Conservation (phyloP, 1,284 basidiomycete genomes). For the Cutaneotrichosporon sp. region DNA sequence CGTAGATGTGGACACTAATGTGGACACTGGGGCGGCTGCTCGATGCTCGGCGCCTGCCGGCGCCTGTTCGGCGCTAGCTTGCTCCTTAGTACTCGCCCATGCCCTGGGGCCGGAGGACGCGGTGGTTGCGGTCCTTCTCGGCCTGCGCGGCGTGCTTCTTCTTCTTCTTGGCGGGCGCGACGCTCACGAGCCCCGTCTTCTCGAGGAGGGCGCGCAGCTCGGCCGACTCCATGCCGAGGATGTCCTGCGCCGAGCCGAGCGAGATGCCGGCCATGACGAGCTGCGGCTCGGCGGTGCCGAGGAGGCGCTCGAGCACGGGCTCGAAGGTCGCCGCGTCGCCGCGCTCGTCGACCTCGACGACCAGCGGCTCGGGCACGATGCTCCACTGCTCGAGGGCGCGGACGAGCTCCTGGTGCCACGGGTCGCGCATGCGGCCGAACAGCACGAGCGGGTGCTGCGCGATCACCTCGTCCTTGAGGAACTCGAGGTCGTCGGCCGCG, state of each 20-base stretch:
- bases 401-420: slow-evolving; percentile 65
- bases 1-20: too few species aligned
- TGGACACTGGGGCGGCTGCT: too few species aligned
- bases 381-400: slow-evolving; percentile 62
- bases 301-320: slow-evolving; percentile 62
- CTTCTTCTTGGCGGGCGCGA: slow-evolving; percentile 56
- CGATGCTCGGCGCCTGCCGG: too few species aligned
- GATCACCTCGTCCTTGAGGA: slow-evolving; percentile 61
- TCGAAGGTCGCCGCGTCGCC: slow-evolving; percentile 58
- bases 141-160: slow-evolving; percentile 3
- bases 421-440: slow-evolving; percentile 67
- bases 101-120: slow-evolving; percentile 15
- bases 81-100: slow-evolving; percentile 1
- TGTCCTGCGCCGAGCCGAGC: slow-evolving; percentile 62
- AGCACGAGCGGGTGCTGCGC: slow-evolving; percentile 72
- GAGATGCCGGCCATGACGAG: slow-evolving; percentile 68
- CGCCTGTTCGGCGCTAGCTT: too few species aligned
- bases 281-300: slow-evolving; percentile 61
- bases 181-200: slow-evolving; percentile 60
- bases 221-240: slow-evolving; percentile 57
- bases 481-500: slow-evolving; percentile 53
- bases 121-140: slow-evolving; percentile 10
- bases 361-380: slow-evolving; percentile 66
- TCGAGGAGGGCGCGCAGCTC: slow-evolving; percentile 61
- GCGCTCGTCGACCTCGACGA: slow-evolving; percentile 73